Conservation (phyloP, 306 rosid genomes). For the Cyclanthera cordifolia region DNA sequence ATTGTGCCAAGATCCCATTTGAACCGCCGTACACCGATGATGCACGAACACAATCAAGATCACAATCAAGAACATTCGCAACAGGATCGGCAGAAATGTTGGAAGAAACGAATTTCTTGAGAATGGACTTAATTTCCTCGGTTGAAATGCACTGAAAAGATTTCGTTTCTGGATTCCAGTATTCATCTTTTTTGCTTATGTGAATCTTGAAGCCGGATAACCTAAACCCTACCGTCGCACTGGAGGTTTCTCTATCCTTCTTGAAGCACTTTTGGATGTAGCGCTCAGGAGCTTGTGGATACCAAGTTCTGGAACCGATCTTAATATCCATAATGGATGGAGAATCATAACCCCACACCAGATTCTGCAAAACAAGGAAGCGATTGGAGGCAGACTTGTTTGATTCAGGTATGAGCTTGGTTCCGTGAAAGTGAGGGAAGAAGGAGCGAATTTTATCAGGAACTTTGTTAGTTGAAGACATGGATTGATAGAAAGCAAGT, state of each 20-base stretch:
- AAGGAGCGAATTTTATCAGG: slow-evolving; percentile 30
- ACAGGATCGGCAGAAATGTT: slow-evolving; percentile 18
- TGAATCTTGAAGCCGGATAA: slow-evolving; percentile 51
- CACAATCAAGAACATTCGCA: slow-evolving; percentile 30
- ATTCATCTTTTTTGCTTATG: slow-evolving; percentile 22
- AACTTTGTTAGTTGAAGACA: slow-evolving; percentile 22
- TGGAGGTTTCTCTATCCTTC: slow-evolving; percentile 42
- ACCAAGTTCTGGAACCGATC: slow-evolving; percentile 80
- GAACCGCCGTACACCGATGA: slow-evolving; percentile 39
- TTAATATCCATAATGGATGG: slow-evolving; percentile 60
- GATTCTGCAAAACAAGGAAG: slow-evolving; percentile 52
- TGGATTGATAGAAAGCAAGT: slow-evolving; percentile 31
- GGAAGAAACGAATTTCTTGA: slow-evolving; percentile 57
- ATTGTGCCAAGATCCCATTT: slow-evolving; percentile 39
- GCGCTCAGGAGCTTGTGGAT: slow-evolving; percentile 42
- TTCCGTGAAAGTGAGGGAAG: slow-evolving; percentile 58
- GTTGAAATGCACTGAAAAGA: slow-evolving; percentile 18
- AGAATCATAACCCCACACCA: slow-evolving; percentile 13
- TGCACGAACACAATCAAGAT: slow-evolving; percentile 41
- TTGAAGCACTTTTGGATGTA: slow-evolving; percentile 36
- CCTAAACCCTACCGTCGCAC: slow-evolving; percentile 49
- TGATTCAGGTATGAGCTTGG: slow-evolving; percentile 38
- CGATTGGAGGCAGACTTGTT: slow-evolving; percentile 59
- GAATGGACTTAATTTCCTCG: slow-evolving; percentile 19
- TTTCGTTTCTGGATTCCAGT: slow-evolving; percentile 46